phyloP scores from a whole-genome alignment of 140 eudicot species.

The Flaveria floridana region DNA sequence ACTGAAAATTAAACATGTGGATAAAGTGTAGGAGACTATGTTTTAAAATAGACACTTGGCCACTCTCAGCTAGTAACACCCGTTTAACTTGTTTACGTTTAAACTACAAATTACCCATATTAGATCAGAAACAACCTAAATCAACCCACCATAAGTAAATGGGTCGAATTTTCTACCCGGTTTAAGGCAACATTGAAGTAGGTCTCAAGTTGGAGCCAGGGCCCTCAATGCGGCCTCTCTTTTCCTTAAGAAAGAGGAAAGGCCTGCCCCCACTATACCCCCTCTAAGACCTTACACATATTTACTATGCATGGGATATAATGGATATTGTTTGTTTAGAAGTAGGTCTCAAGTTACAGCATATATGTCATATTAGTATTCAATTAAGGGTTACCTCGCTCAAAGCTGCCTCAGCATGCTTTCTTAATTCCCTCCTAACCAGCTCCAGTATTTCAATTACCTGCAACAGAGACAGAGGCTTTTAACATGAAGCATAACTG shows the following conservation, averaged over 20 bases:
- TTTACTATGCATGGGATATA: too few species aligned
- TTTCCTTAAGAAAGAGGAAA: too few species aligned
- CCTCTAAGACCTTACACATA: too few species aligned
- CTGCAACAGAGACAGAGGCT: slow-evolving; percentile 32
- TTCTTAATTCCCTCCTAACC: slow-evolving; percentile 69
- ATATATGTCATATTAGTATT: not conserved
- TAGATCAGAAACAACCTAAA: not conserved
- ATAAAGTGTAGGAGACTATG: not conserved
- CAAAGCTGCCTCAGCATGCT: slow-evolving; percentile 33
- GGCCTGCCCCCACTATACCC: too few species aligned
- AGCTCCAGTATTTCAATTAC: slow-evolving; percentile 70
- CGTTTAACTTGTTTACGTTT: not conserved
- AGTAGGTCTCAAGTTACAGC: not conserved
- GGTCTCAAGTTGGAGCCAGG: too few species aligned
- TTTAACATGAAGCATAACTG: not conserved
- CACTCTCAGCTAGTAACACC: not conserved
- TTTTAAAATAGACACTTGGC: not conserved
- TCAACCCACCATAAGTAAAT: not conserved
- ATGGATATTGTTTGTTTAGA: too few species aligned
- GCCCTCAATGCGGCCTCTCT: too few species aligned
- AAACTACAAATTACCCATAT: not conserved
- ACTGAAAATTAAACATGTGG: not conserved
- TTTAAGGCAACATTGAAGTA: not conserved
- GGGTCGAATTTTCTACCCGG: slow-evolving; percentile 6
- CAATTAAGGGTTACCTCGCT: slow-evolving; percentile 32